Evolutionary conservation across 2,329 filamentous ascomycete genomes (phyloP).

Genomic region (Pseudopithomyces chartarum): DNA sequence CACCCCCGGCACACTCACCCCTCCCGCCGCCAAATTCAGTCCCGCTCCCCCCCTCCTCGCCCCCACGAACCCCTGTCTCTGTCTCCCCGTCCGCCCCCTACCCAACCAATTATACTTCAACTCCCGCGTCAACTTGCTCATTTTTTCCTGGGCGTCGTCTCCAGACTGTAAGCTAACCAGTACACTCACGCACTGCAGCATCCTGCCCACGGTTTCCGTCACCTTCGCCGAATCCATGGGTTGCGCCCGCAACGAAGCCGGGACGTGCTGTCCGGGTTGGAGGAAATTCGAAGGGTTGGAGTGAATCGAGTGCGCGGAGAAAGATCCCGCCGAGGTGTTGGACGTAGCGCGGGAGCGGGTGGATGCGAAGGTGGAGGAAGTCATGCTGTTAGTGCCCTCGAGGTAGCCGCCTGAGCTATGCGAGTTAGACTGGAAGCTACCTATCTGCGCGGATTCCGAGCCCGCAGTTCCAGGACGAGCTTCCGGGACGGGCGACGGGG

Average conservation of each 20-base stretch:
- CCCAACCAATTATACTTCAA: slow-evolving; percentile 98
- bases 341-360: slow-evolving; percentile 78
- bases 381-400: slow-evolving; percentile 65
- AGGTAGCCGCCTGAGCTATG: slow-evolving; percentile 78
- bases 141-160: slow-evolving; percentile 75
- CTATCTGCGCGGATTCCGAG: slow-evolving; percentile 50
- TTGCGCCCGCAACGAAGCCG: slow-evolving; percentile 29
- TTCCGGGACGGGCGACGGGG: slow-evolving; percentile 32
- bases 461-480: slow-evolving; percentile 39
- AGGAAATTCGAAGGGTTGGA: slow-evolving; percentile 35
- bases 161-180: slow-evolving; percentile 75
- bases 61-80: slow-evolving; percentile 87
- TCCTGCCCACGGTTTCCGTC: slow-evolving; percentile 90
- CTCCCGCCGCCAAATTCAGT: slow-evolving; percentile 9
- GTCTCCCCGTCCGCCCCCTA: slow-evolving; percentile 83
- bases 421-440: slow-evolving; percentile 71
- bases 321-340: slow-evolving; percentile 69
- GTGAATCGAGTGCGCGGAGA: slow-evolving; percentile 45
- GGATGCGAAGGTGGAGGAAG: slow-evolving; percentile 52
- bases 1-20: slow-evolving; percentile 2
- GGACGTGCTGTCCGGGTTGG: slow-evolving; percentile 23
- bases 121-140: slow-evolving; percentile 82
- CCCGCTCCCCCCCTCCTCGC: slow-evolving; percentile 50
- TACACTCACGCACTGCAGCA: slow-evolving; percentile 96
- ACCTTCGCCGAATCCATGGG: slow-evolving; percentile 69